These are phyloP conservation scores for Colletotrichum filicis DNA, from an alignment of 2,329 filamentous ascomycete genomes.

Conservation along the genomic window DNA sequence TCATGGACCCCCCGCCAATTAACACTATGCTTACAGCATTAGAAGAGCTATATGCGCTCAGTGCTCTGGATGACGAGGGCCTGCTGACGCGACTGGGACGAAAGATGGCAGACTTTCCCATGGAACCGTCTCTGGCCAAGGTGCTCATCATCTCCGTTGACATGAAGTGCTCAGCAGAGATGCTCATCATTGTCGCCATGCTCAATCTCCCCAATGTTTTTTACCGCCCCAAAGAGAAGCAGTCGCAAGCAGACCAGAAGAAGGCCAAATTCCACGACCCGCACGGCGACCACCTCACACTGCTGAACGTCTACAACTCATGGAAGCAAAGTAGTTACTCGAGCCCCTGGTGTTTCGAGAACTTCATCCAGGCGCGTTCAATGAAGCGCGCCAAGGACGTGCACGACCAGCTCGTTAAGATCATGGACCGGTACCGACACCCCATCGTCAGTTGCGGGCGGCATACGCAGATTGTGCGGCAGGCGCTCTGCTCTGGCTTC, in stretches of 20 bases:
- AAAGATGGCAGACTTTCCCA: conserved; percentile 99
- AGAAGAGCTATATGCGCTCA: conserved; percentile 93
- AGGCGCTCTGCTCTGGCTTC: conserved; percentile 91
- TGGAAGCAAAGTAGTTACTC: conserved; percentile 90
- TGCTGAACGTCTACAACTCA: conserved; percentile 96
- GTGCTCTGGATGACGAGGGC: conserved; percentile 94
- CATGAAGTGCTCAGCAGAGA: conserved; percentile 89
- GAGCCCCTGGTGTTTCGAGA: conserved; percentile 95
- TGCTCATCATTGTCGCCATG: conserved; percentile 95
- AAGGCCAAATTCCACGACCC: conserved; percentile 98
- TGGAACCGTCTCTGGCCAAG: conserved; percentile 94
- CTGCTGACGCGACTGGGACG: conserved; percentile 89
- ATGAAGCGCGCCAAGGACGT: conserved; percentile 94
- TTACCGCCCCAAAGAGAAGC: conserved; percentile 97
- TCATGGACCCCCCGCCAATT: conserved; percentile 97
- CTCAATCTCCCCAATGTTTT: conserved; percentile 88
- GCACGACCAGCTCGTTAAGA: conserved; percentile 88
- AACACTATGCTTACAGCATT: conserved; percentile 98
- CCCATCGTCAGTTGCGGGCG: conserved; percentile 85
- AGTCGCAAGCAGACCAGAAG: conserved; percentile 95
- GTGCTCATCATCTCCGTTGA: conserved; percentile 89
- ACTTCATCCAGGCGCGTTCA: conserved; percentile 92
- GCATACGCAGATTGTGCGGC: conserved; percentile 86
- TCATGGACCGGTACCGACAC: conserved; percentile 93
- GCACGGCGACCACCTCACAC: conserved; percentile 90